Percentiles rank a stretch among this genome's conserved stretches.
These are phyloP conservation scores for Potentilla sterilis DNA, from an alignment of 306 rosid species.

Conservation along the genomic window DNA sequence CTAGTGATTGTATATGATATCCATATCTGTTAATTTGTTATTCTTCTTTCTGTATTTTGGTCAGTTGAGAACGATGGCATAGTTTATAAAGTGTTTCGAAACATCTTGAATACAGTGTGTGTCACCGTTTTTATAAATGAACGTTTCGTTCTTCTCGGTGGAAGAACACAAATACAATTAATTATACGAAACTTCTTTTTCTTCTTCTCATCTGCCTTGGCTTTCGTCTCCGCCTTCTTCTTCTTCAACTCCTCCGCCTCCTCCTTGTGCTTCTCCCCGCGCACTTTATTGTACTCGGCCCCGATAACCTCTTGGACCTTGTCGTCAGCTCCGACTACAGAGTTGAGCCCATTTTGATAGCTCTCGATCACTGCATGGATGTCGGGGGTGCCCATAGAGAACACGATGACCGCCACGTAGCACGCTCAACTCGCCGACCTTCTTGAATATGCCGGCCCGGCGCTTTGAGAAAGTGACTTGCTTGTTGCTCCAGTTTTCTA, in stretches of 20 bases:
- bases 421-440: conserved; percentile 9
- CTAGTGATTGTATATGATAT: conserved; percentile 83
- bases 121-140: conserved; percentile 24
- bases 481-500: conserved; percentile 1
- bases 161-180: not conserved
- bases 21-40: conserved; percentile 46
- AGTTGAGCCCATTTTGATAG: not conserved
- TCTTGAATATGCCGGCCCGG: conserved; percentile 6
- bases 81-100: conserved; percentile 42
- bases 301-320: not conserved
- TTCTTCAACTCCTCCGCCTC: conserved; percentile 10
- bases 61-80: conserved; percentile 35
- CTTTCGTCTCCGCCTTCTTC: not conserved
- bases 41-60: conserved; percentile 41
- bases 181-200: not conserved
- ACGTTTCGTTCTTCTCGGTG: conserved; percentile 15
- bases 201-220: not conserved
- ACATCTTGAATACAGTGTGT: conserved; percentile 39
- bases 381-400: conserved; percentile 12
- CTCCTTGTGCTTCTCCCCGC: not conserved
- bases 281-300: conserved; percentile 3
- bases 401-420: conserved; percentile 1
- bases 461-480: conserved; percentile 21
- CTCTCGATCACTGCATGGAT: not conserved
- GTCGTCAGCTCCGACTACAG: not conserved